Conservation (phyloP, 148 eudicot genomes). For the Dianthus caryophyllus region DNA sequence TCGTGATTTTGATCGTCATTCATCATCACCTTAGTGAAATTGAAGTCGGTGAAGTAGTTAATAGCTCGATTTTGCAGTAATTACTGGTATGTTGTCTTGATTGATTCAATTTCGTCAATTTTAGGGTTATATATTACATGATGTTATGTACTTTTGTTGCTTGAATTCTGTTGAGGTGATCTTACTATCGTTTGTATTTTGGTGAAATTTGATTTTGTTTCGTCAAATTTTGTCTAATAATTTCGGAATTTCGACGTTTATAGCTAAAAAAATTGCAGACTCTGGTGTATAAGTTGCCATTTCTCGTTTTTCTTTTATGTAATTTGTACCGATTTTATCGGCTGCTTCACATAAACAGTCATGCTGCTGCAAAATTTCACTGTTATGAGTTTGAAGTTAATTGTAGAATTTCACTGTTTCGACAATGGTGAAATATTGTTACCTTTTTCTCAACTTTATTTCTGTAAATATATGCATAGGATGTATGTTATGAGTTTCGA, state of each 20-base stretch:
- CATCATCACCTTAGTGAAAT: not conserved
- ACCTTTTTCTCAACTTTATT: not conserved
- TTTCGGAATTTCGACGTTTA: not conserved
- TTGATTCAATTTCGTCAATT: constrained; percentile 4
- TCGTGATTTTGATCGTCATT: not conserved
- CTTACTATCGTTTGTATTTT: not conserved
- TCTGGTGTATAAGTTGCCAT: not conserved
- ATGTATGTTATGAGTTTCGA: not conserved
- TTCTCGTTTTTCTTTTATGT: not conserved
- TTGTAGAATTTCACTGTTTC: not conserved
- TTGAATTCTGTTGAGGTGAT: too few species aligned
- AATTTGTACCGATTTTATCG: not conserved
- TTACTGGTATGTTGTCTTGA: not conserved
- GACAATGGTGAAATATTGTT: not conserved
- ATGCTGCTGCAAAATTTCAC: not conserved
- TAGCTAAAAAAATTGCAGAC: not conserved
- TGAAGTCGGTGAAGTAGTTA: not conserved
- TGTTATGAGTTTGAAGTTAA: not conserved
- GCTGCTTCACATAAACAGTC: too few species aligned
- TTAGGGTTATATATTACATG: not conserved
- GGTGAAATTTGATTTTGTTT: not conserved
- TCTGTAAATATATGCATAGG: not conserved
- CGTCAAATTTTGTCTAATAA: not conserved
- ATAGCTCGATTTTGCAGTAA: not conserved
- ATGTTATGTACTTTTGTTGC: too few species aligned